phyloP scores from a whole-genome alignment of 257 asterid species.

The Striga asiatica region DNA sequence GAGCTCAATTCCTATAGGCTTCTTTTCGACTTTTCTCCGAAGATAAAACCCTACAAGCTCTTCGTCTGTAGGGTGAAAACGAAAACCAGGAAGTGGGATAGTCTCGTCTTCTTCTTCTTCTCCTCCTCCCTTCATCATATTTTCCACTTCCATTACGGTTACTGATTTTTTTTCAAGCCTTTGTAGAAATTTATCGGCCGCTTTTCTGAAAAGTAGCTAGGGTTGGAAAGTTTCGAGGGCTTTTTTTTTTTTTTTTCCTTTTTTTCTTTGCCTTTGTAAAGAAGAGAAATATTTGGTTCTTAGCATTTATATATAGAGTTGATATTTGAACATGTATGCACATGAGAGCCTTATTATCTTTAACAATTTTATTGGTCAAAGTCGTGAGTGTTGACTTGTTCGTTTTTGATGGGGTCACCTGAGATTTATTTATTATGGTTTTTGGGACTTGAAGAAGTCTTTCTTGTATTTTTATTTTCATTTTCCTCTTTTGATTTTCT shows the following conservation, averaged over 20 bases:
- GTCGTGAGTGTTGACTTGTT: background rate
- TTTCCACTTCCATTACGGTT: background rate
- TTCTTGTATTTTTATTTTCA: no score
- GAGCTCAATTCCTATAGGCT: slow-evolving; percentile 45
- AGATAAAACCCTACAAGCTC: slow-evolving; percentile 81
- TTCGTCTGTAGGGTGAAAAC: slow-evolving; percentile 86
- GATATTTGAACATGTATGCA: no score
- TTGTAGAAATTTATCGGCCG: no score
- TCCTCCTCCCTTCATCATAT: background rate
- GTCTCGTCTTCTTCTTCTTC: slow-evolving; percentile 25
- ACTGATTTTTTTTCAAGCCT: no score
- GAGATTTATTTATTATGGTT: background rate
- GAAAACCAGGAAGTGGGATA: slow-evolving; percentile 66
- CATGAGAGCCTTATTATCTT: background rate
- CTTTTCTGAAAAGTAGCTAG: no score
- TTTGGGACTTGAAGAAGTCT: slow-evolving; percentile 17
- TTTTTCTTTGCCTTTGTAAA: background rate
- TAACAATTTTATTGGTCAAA: background rate
- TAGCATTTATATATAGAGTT: no score
- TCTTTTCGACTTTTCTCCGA: slow-evolving; percentile 55
- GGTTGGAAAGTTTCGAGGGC: background rate
- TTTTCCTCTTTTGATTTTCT: no score
- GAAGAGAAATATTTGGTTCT: no score
- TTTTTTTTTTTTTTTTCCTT: no score
- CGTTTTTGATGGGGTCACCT: no score